Percentiles rank a stretch among this genome's conserved stretches.
These are phyloP conservation scores for Schwanniomyces occidentalis DNA, from an alignment of 805 yeast species.

Conservation along the genomic window DNA sequence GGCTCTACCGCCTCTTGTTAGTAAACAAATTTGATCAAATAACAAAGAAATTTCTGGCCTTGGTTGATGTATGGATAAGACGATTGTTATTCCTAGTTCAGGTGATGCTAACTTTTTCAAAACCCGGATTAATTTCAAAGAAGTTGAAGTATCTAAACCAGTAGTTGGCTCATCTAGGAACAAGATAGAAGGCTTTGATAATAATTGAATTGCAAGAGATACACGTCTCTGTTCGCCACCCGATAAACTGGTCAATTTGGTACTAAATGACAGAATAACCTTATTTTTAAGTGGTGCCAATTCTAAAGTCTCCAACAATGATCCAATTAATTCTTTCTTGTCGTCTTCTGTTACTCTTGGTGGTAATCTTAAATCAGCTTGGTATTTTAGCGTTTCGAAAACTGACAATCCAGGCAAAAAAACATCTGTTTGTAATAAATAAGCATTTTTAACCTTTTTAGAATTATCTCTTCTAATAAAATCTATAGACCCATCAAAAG, in stretches of 20 bases:
- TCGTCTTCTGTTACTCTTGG: conserved; percentile 41
- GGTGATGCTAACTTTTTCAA: conserved; percentile 49
- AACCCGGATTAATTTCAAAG: conserved; percentile 61
- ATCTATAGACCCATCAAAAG: conserved; percentile 43
- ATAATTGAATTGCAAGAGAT: conserved; percentile 74
- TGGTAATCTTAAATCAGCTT: conserved; percentile 71
- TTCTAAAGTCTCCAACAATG: conserved; percentile 64
- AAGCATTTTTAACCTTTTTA: conserved; percentile 46
- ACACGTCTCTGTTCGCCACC: conserved; percentile 85
- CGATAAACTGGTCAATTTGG: conserved; percentile 59
- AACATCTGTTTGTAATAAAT: conserved; percentile 75
- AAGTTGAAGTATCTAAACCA: conserved; percentile 79
- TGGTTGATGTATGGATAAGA: conserved; percentile 83
- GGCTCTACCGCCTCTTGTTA: conserved; percentile 59
- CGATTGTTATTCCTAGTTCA: conserved; percentile 65
- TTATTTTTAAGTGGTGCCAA: conserved; percentile 64
- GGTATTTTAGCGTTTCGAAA: conserved; percentile 64
- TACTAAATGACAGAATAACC: conserved; percentile 45
- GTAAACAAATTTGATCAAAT: conserved; percentile 65
- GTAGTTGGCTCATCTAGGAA: conserved; percentile 90
- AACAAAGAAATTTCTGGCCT: conserved; percentile 70
- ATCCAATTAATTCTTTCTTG: conserved; percentile 52
- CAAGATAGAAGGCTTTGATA: conserved; percentile 72
- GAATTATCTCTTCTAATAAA: conserved; percentile 17
- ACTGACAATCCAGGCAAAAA: conserved; percentile 72